These are phyloP conservation scores for Solanum pinnatisectum DNA, from an alignment of 257 asterid species.

Conservation along the genomic window DNA sequence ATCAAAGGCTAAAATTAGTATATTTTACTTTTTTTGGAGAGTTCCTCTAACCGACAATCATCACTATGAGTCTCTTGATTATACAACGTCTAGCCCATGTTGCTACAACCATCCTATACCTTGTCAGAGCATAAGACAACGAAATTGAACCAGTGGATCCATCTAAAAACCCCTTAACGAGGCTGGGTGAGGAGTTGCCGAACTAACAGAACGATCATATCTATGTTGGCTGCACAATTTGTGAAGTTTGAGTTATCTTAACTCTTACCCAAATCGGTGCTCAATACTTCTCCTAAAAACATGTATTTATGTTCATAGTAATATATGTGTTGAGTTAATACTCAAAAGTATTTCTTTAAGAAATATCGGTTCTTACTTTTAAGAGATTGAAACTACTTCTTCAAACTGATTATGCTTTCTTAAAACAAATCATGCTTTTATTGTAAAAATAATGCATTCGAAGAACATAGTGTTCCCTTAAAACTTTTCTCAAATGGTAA, in stretches of 20 bases:
- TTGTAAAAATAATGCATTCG: too few species aligned
- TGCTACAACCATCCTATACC: background rate
- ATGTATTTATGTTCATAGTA: background rate
- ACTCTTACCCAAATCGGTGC: background rate
- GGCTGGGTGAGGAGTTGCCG: background rate
- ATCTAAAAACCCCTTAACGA: background rate
- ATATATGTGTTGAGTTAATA: too few species aligned
- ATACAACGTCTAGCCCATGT: background rate
- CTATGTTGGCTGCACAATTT: background rate
- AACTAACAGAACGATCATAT: background rate
- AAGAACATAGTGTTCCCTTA: too few species aligned
- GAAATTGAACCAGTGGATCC: accelerated
- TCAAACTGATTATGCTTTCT: too few species aligned
- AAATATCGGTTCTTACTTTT: too few species aligned
- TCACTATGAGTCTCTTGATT: background rate
- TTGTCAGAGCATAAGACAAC: background rate
- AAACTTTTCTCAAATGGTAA: too few species aligned
- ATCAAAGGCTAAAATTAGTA: background rate
- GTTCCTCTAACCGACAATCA: background rate
- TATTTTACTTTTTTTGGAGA: background rate
- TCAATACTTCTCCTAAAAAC: background rate
- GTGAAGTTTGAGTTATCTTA: background rate
- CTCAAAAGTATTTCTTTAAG: too few species aligned
- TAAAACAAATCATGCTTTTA: too few species aligned
- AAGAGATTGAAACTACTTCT: too few species aligned